These are phyloP conservation scores for Sporothrix dimorphospora DNA, from an alignment of 2,329 filamentous ascomycete genomes.

Conservation along the genomic window DNA sequence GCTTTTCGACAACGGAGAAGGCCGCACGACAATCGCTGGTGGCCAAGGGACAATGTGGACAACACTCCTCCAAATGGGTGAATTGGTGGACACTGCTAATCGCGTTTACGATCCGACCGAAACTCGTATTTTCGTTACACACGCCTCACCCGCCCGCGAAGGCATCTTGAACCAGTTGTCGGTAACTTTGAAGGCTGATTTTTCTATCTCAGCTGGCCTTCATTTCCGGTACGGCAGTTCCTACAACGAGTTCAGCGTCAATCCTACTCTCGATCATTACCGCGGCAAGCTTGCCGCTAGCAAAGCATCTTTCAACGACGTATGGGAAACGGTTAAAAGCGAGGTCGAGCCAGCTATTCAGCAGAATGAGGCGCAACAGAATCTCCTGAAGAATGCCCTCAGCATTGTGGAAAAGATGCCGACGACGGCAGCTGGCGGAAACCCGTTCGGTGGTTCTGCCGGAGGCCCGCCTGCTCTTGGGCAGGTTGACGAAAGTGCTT, in stretches of 20 bases:
- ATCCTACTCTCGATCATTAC: slow-evolving; percentile 96
- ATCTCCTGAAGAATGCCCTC: slow-evolving; percentile 85
- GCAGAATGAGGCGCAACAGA: slow-evolving; percentile 92
- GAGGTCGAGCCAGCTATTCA: slow-evolving; percentile 94
- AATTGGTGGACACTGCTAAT: slow-evolving; percentile 95
- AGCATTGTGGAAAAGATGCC: slow-evolving; percentile 99
- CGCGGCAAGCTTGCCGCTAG: slow-evolving; percentile 97
- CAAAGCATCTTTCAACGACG: slow-evolving; percentile 97
- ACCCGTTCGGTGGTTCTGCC: slow-evolving; percentile 89
- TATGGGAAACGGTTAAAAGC: slow-evolving; percentile 97
- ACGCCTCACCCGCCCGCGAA: slow-evolving; percentile 94
- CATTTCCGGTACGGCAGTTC: slow-evolving; percentile 99
- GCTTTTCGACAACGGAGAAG: slow-evolving; percentile 97
- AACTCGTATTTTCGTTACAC: slow-evolving; percentile 94
- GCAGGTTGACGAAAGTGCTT: slow-evolving; percentile 95
- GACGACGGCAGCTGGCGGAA: slow-evolving; percentile 88
- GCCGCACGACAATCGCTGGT: slow-evolving; percentile 95
- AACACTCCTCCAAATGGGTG: slow-evolving; percentile 95
- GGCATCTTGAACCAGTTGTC: slow-evolving; percentile 97
- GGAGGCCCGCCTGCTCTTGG: slow-evolving; percentile 73
- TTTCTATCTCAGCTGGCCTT: slow-evolving; percentile 94
- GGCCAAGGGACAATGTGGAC: slow-evolving; percentile 99
- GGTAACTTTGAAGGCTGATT: slow-evolving; percentile 95
- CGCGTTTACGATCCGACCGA: slow-evolving; percentile 98
- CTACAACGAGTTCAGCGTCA: slow-evolving; percentile 99